Base-by-base conservation (phyloP, 208 protist species). In the Leishmania amazonensis region DNA sequence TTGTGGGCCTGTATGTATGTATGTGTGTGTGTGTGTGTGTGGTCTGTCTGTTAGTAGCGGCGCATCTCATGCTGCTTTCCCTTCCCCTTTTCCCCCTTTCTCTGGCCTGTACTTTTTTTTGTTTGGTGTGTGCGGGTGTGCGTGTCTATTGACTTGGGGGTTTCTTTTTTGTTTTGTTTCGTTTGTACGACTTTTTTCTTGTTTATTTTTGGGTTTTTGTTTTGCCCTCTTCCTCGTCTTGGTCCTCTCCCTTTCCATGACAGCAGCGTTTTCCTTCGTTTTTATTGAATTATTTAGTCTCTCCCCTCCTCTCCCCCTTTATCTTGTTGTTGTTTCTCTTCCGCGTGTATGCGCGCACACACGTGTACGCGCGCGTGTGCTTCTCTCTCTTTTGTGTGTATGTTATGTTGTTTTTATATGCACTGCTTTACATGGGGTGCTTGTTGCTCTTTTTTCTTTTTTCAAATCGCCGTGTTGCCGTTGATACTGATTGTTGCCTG, bases 131-230 rank as follows among this genome's bases (percentile, higher is more conserved):
- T 24, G n/a, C 17, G 1, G n/a, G 19, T 73, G 45, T 57, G 28
- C 9, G 35, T 45, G 64, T n/a, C 17, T 24, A 35, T 40, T 40
- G 64, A 19, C 64, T 13, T 8, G 3, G 15, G 35, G 24, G 73
- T 58, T 74, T 19, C 60, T 72, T 58, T 38, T 73, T 73, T 80
- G 2, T 76, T 76, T 57, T 81, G 9, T 3, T 62, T 11, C 8
- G 9, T 65, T 19, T 35, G 60, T 35, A 38, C n/a, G 60, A 4
- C 2, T 40, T 31, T 38, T 13, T 38, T 31, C 4, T 13, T 62
- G 57, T 28, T 2, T n/a, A 24, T 67, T 24, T 24, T 31, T 40
- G 7, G 6, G 13, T 24, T 38, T 74, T 13, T 38, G 1, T 73
- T 31, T n/a, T 1, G 42, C 8, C 5, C 0, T 9, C 45, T 47